Percentiles rank a stretch among this genome's conserved stretches.
Conservation (phyloP, 192 early-diverging fungal species). For the Rhizoclosmatium globosum region DNA sequence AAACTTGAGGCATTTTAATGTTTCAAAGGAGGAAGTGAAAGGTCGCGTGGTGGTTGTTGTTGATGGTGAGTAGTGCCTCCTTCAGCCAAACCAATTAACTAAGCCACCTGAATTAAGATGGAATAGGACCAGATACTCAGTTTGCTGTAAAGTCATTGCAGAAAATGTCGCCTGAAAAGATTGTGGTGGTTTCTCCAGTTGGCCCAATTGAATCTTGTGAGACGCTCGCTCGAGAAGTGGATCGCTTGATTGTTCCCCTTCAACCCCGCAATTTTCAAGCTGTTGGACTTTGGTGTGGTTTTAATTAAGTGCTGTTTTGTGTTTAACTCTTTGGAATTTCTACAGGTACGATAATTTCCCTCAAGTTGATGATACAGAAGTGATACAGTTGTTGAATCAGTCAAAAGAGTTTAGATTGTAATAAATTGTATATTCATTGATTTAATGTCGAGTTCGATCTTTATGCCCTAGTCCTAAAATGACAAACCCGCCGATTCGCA, state of each 20-base stretch:
- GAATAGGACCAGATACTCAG: slow-evolving; percentile 50
- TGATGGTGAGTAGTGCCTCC: slow-evolving; percentile 34
- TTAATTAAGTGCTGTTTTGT: not conserved
- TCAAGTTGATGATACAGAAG: slow-evolving; percentile 52
- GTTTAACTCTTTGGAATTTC: not conserved
- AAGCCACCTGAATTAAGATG: slow-evolving; percentile 31
- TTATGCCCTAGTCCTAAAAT: too few species aligned
- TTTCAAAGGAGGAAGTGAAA: not conserved
- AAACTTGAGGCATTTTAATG: too few species aligned
- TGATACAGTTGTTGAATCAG: slow-evolving; percentile 41
- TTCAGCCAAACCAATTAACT: not conserved
- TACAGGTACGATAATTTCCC: slow-evolving; percentile 44
- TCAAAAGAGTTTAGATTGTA: not conserved
- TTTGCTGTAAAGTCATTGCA: slow-evolving; percentile 42
- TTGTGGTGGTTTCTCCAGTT: slow-evolving; percentile 44
- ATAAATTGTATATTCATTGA: not conserved
- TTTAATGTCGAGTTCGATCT: not conserved
- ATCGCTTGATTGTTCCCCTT: slow-evolving; percentile 44
- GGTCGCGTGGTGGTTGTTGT: slow-evolving; percentile 46
- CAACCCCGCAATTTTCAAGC: slow-evolving; percentile 34
- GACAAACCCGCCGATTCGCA: too few species aligned
- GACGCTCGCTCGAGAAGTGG: slow-evolving; percentile 26
- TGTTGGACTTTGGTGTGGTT: slow-evolving; percentile 45
- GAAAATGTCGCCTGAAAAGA: slow-evolving; percentile 22
- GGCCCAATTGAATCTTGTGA: slow-evolving; percentile 28